Conservation (phyloP, 495 filamentous ascomycete species). For the Aspergillus kassunensis region DNA sequence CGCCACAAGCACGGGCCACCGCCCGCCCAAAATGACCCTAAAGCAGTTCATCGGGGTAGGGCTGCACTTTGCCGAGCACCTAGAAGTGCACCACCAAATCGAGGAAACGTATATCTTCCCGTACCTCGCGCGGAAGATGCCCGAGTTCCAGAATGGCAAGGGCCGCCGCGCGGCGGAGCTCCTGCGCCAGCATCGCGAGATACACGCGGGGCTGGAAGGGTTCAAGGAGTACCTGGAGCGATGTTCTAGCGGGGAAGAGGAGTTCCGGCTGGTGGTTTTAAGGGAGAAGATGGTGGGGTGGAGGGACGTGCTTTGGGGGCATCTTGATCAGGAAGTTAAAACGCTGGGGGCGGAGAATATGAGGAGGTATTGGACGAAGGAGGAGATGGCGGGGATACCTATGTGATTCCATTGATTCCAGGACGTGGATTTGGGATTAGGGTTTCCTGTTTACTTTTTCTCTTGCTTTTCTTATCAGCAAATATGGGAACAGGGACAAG, state of each 20-base stretch:
- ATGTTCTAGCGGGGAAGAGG: constrained; percentile 61
- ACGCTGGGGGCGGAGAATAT: constrained; percentile 78
- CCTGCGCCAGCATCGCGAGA: constrained; percentile 72
- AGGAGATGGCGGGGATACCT: constrained; percentile 70
- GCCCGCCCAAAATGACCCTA: neutral
- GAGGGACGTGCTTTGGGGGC: constrained; percentile 64
- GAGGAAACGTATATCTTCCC: constrained; percentile 10
- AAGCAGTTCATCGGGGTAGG: constrained; percentile 6
- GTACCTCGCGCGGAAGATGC: constrained; percentile 67
- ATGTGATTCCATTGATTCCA: no score
- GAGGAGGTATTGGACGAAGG: constrained; percentile 73
- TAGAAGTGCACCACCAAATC: constrained; percentile 3
- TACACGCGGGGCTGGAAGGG: constrained; percentile 75
- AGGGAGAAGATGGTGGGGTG: constrained; percentile 65
- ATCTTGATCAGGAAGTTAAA: constrained; percentile 71
- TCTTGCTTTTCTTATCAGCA: no score
- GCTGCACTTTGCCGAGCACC: constrained; percentile 5
- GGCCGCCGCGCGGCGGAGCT: constrained; percentile 53
- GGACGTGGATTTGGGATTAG: no score
- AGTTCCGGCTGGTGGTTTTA: constrained; percentile 64
- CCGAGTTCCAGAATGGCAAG: constrained; percentile 54
- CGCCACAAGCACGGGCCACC: neutral
- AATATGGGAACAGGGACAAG: no score
- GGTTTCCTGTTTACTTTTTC: no score
- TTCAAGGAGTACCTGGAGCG: constrained; percentile 63